These are phyloP conservation scores for Vitis hybrid DNA, from an alignment of 177 flowering plant species.

Conservation along the genomic window DNA sequence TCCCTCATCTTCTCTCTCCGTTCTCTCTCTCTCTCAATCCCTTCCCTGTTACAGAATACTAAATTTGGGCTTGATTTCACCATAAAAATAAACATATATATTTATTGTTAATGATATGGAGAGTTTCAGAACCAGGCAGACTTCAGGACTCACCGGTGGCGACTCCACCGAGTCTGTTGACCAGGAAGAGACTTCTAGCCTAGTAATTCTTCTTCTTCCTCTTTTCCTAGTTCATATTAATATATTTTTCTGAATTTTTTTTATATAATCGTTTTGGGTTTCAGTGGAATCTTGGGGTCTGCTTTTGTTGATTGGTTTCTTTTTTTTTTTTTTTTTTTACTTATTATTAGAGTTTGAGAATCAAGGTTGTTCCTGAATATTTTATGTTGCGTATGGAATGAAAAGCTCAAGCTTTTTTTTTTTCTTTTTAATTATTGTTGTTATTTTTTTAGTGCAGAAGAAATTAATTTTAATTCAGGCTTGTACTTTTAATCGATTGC, in stretches of 20 bases:
- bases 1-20: background rate
- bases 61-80: background rate
- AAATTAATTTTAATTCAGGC: no score
- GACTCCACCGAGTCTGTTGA: slow-evolving; percentile 15
- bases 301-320: no score
- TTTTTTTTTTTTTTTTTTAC: no score
- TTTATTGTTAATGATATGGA: slow-evolving; percentile 1
- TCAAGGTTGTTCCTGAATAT: no score
- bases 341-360: no score
- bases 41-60: background rate
- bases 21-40: background rate
- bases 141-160: slow-evolving; percentile 11
- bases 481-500: no score
- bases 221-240: background rate
- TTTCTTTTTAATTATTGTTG: no score
- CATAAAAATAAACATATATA: background rate
- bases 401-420: no score
- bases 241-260: background rate
- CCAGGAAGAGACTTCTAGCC: slow-evolving; percentile 5
- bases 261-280: background rate
- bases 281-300: background rate
- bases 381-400: no score
- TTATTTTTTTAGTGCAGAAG: no score
- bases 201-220: slow-evolving; percentile 10
- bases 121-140: slow-evolving; percentile 1